phyloP scores from a whole-genome alignment of 2,329 filamentous ascomycete species.

The Fusarium hainanense region DNA sequence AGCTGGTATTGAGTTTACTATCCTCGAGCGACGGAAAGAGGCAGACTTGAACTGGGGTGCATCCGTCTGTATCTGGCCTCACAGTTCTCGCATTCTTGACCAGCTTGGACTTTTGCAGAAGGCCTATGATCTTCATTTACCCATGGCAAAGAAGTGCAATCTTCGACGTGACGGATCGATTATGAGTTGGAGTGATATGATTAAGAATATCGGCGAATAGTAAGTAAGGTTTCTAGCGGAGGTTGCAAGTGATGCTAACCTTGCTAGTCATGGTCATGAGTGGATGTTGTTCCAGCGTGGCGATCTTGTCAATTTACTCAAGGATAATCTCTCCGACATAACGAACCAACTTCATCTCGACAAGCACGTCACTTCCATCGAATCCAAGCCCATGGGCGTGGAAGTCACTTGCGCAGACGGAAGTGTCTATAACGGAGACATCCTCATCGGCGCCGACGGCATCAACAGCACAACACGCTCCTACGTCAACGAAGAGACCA shows the following conservation, averaged over 20 bases:
- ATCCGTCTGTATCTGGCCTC: constrained; percentile 27
- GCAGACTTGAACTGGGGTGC: constrained; percentile 26
- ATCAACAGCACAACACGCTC: constrained; percentile 27
- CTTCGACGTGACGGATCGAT: constrained; percentile 15
- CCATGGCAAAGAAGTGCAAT: constrained; percentile 28
- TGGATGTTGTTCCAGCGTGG: constrained; percentile 36
- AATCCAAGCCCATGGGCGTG: background rate
- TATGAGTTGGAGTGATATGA: constrained; percentile 29
- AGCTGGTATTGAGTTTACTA: constrained; percentile 20
- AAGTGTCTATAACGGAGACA: constrained; percentile 10
- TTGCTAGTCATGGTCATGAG: constrained; percentile 17
- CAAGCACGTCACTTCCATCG: constrained; percentile 24
- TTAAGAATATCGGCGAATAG: constrained; percentile 23
- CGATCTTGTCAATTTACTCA: constrained; percentile 28
- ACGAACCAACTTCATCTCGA: constrained; percentile 5
- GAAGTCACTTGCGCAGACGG: constrained; percentile 33
- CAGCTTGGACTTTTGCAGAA: constrained; percentile 24
- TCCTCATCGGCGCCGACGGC: constrained; percentile 35
- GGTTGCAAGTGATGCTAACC: no score
- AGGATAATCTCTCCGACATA: constrained; percentile 11
- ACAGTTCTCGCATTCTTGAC: constrained; percentile 14
- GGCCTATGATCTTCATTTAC: background rate
- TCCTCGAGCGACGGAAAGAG: constrained; percentile 13
- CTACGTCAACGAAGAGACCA: background rate
- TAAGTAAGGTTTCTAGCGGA: no score